Percentiles rank a stretch among this genome's conserved stretches.
These are phyloP conservation scores for Iris pallida DNA, from an alignment of 116 monocot species.

Conservation along the genomic window DNA sequence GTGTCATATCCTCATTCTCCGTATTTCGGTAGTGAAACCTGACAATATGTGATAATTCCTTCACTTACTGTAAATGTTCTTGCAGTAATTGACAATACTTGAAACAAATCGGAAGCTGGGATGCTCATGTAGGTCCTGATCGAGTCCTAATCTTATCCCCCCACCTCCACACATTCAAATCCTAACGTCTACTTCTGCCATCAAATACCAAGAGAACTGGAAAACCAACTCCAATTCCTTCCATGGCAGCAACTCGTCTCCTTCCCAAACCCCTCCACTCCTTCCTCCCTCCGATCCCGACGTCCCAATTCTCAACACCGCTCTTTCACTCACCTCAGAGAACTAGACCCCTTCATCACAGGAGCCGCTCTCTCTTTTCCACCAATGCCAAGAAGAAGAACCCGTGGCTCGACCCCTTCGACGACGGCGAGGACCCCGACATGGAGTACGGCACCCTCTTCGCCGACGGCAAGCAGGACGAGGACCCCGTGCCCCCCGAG, in stretches of 20 bases:
- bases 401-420: constrained; percentile 91
- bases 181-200: constrained; percentile 18
- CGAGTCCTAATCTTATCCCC: constrained; percentile 1
- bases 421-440: constrained; percentile 64
- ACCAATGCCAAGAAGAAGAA: constrained; percentile 55
- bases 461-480: constrained; percentile 73
- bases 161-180: constrained; percentile 56
- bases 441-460: constrained; percentile 58
- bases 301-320: constrained; percentile 5
- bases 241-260: constrained; percentile 28
- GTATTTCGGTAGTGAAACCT: too few species aligned
- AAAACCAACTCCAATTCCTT: background rate
- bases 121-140: too few species aligned
- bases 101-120: too few species aligned
- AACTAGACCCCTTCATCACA: background rate
- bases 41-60: too few species aligned
- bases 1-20: too few species aligned
- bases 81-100: too few species aligned
- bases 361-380: constrained; percentile 1
- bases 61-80: too few species aligned
- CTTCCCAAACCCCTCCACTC: constrained; percentile 23
- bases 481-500: constrained; percentile 71
- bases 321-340: background rate
- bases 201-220: background rate
- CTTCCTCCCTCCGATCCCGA: background rate